phyloP scores from a whole-genome alignment of 2,329 filamentous ascomycete genomes.

The Aureobasidium sp. region DNA sequence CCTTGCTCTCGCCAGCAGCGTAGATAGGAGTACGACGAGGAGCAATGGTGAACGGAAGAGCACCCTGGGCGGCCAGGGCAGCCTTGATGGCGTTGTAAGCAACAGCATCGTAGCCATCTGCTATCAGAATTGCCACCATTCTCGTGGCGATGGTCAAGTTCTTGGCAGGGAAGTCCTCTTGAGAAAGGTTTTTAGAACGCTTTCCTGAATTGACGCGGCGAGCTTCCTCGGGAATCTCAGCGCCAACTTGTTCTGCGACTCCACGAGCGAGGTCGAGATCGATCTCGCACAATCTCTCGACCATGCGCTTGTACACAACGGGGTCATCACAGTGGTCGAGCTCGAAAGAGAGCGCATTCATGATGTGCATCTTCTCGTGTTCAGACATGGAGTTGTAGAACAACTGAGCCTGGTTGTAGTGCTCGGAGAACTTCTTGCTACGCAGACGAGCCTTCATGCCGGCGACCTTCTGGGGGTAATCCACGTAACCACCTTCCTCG shows the following conservation, averaged over 20 bases:
- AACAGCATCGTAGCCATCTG: constrained; percentile 63
- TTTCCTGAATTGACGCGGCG: constrained; percentile 54
- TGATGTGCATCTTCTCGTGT: constrained; percentile 57
- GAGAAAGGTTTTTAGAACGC: constrained; percentile 58
- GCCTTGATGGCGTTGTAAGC: constrained; percentile 58
- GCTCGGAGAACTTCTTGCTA: constrained; percentile 68
- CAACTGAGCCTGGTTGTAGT: constrained; percentile 68
- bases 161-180: constrained; percentile 56
- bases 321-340: constrained; percentile 76
- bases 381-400: constrained; percentile 71
- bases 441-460: constrained; percentile 63
- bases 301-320: constrained; percentile 63
- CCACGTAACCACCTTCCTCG: constrained; percentile 58
- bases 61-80: constrained; percentile 52
- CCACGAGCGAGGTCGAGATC: constrained; percentile 59
- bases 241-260: constrained; percentile 64
- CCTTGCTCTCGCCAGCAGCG: constrained; percentile 49
- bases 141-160: constrained; percentile 61
- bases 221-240: constrained; percentile 45
- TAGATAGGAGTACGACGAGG: constrained; percentile 58
- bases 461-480: constrained; percentile 55
- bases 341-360: constrained; percentile 57
- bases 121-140: constrained; percentile 65
- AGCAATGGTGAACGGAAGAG: constrained; percentile 65
- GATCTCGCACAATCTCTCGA: constrained; percentile 60